Evolutionary conservation across 805 yeast genomes (phyloP), one percentile per base, ranked within the genome.

Genomic region (Cyberlindnera sargentensis): DNA sequence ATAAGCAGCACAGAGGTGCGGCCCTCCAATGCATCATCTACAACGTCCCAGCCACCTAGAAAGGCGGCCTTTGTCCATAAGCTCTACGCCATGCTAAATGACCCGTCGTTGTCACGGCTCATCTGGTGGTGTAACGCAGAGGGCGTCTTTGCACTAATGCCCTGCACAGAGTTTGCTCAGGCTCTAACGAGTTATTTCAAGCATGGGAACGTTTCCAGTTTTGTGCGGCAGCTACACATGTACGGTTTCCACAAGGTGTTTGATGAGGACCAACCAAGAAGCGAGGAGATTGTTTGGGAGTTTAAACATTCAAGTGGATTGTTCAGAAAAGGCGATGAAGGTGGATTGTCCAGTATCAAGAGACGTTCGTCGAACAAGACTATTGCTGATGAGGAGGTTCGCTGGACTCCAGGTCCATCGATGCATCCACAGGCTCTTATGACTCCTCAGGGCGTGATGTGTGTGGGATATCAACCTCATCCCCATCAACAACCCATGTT

Each of bases 151-250:
- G 81, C 83, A 1, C 57, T 81, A n/a, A 68, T 71, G 36, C 86
- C 87, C 0, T 79, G 80, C 15, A 68, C 77, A 28, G 83, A 78
- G 48, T 81, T 81, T 59, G 77, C 83, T 8, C 65, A 67, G 34
- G 75, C 76, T 1, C 59, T 84, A 40, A 78, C 84, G n/a, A 71
- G 72, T 38, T 89, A 85, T 61, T 90, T 91, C 71, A 91, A 91
- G 61, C 97, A 90, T 66, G 95, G 95, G 4, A 91, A 91, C 59
- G 88, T 90, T 28, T 88, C 95, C 25, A 81, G 91, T 47, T 91
- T 91, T 67, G 96, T 91, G 31, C 77, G 97, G 38, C 97, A 91
- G 64, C 69, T 90, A 37, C 95, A 91, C 68, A 91, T 90, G 97
- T 89, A 89, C 61, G 96, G 96, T 1, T 89, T 90, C 67, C 96